Evolutionary conservation across 257 asterid genomes (phyloP).

Genomic region (Nicotiana noctiflora): DNA sequence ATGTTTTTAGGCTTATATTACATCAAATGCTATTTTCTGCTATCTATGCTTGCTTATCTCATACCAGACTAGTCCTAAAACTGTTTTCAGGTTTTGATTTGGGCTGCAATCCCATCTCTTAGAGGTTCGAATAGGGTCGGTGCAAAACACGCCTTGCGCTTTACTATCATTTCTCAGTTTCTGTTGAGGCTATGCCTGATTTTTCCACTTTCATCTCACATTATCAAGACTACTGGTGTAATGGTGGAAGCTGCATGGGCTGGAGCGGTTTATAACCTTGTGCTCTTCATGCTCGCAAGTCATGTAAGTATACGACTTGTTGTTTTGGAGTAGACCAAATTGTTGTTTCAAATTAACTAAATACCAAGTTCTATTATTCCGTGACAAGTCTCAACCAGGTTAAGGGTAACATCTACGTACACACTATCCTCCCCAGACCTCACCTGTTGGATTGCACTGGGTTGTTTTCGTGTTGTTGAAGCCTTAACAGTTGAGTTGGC

Average conservation of each 20-base stretch:
- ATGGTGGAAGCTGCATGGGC: slow-evolving; percentile 76
- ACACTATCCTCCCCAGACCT: no score
- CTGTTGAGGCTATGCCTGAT: slow-evolving; percentile 40
- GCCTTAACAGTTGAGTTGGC: no score
- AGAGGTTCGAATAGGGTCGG: slow-evolving; percentile 45
- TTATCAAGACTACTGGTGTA: slow-evolving; percentile 53
- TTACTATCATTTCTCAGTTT: slow-evolving; percentile 46
- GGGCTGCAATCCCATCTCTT: slow-evolving; percentile 48
- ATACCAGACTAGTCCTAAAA: not conserved
- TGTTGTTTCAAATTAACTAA: not conserved
- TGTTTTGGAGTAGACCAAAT: no score
- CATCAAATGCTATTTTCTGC: not conserved
- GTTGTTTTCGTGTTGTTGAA: no score
- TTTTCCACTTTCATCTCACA: slow-evolving; percentile 58
- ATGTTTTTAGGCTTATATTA: not conserved
- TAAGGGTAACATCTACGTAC: no score
- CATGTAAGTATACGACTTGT: slow-evolving; percentile 34
- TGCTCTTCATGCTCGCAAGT: slow-evolving; percentile 67
- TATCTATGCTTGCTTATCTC: no score
- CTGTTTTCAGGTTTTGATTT: slow-evolving; percentile 42
- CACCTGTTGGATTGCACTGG: no score
- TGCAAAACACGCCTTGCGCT: slow-evolving; percentile 45
- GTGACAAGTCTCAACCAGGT: no score
- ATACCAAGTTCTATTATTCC: not conserved
- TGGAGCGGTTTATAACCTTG: slow-evolving; percentile 66